These are phyloP conservation scores for Cytospora piceicola DNA, from an alignment of 2,329 filamentous ascomycete genomes.

Conservation along the genomic window DNA sequence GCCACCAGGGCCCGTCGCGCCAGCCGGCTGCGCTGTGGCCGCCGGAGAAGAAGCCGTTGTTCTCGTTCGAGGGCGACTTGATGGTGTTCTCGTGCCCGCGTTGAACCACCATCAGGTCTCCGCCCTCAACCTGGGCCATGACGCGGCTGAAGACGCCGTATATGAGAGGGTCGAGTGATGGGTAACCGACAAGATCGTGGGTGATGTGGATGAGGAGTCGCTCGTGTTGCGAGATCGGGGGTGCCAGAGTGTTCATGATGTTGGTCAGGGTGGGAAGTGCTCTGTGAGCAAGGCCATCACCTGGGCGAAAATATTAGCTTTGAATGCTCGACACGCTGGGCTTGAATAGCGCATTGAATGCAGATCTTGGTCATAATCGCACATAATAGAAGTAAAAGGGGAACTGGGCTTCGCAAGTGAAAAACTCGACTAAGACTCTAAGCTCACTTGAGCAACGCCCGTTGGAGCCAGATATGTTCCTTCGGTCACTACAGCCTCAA, in stretches of 20 bases:
- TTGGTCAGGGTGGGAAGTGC: constrained; percentile 94
- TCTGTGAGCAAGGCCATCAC: constrained; percentile 82
- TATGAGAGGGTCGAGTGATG: constrained; percentile 89
- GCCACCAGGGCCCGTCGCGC: constrained; percentile 97
- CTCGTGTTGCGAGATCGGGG: constrained; percentile 95
- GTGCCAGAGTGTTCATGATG: constrained; percentile 91
- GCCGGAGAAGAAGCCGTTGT: constrained; percentile 50
- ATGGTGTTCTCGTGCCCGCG: constrained; percentile 83
- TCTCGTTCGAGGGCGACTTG: constrained; percentile 48
- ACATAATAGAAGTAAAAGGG: not conserved
- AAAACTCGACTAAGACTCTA: not conserved
- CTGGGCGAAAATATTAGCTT: constrained; percentile 49
- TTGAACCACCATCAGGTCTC: constrained; percentile 91
- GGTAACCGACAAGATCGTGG: constrained; percentile 93
- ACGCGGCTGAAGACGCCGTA: constrained; percentile 91
- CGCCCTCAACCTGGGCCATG: constrained; percentile 98
- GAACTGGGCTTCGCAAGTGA: not conserved
- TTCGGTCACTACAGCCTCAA: not conserved
- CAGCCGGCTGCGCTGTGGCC: constrained; percentile 68
- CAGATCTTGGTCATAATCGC: not conserved
- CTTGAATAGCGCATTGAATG: not conserved
- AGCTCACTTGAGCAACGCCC: not conserved
- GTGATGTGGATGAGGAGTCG: constrained; percentile 96
- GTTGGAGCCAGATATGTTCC: not conserved
- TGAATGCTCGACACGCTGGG: constrained; percentile 1